A percentile compares a stretch with the other conserved stretches of the same genome.
Conservation (phyloP, 768 basidiomycete genomes). For the Tulasnella sp. region DNA sequence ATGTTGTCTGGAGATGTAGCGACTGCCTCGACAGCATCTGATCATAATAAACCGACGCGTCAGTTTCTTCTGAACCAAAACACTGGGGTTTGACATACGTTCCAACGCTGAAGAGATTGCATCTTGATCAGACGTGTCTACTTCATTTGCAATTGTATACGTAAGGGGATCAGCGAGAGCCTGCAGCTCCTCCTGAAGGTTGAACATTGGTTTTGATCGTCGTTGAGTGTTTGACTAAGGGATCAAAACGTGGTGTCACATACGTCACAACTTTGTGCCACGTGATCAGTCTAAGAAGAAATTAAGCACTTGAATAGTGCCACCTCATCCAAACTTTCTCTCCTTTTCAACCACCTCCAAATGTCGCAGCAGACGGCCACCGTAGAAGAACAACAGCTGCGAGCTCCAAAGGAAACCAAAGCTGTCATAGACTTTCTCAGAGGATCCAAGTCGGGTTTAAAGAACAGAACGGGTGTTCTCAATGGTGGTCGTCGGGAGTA, state of each 20-base stretch:
- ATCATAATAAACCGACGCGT: no score
- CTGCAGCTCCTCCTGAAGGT: constrained; percentile 23
- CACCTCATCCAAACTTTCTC: no score
- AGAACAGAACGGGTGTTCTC: constrained; percentile 76
- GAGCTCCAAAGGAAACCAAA: constrained; percentile 66
- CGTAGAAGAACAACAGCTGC: constrained; percentile 54
- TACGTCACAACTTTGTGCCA: no score
- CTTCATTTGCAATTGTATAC: constrained; percentile 20
- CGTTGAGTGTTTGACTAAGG: no score
- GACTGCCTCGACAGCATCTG: constrained; percentile 71
- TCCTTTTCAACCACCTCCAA: no score
- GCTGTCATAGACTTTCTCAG: constrained; percentile 80
- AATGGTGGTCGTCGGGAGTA: constrained; percentile 94
- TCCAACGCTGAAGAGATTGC: constrained; percentile 17
- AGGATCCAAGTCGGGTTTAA: constrained; percentile 73
- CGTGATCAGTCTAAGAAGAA: no score
- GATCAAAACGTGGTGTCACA: no score
- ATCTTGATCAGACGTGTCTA: constrained; percentile 23
- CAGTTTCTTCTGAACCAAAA: neutral
- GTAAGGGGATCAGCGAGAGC: constrained; percentile 13
- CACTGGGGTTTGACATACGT: constrained; percentile 16
- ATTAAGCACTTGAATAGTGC: no score
- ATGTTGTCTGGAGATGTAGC: constrained; percentile 67
- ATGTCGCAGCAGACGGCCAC: no score
- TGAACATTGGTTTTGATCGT: no score